Evolutionary conservation across 225 moss, liverwort and hornwort species (phyloP), one percentile per base, ranked within the genome.

Genomic region (Rhytidiadelphus loreus): DNA sequence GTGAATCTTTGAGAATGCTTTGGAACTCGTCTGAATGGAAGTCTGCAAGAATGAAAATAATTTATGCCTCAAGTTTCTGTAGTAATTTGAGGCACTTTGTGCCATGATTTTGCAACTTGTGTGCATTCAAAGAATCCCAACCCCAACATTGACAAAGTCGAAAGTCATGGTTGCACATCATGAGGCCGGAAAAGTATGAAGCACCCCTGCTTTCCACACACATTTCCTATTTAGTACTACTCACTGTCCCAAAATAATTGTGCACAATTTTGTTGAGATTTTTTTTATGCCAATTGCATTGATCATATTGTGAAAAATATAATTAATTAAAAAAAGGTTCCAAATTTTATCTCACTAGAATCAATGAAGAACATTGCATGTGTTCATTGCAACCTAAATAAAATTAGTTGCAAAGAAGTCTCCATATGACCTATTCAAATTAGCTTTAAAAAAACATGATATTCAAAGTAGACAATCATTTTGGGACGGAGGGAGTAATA

Each of bases 401-500:
- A 69, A 24, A 14, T 41, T 25, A 39, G 14, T 3, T 1, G 8
- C 1, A 24, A 24, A 8, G 24, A 69, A 69, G 39, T 39, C 14
- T 69, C 2, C 0, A 25, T 25, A 14, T 24, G 25, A 39, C 3
- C 13, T 69, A 69, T 0, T 69, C 13, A 13, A n/a, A 69, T 13
- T 4, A 23, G 39, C 69, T 8, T 69, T 24, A 13, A 39, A 8
- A 35, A 39, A 13, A 24, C 0, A 7, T 69, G 24, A 69, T 8
- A 39, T 69, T 23, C n/a, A 39, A 13, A 23, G 39, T 11, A 1
- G 1, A 46, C 19, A 48, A 18, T 46, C 18, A 18, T 17, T 44
- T 9, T 0, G 0, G 6, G 6, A 72, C 0, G 0, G 2, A 46
- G 7, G 46, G 29, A 11, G 4, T 11, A 48, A 10, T 25, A 26